These are phyloP conservation scores for Chytridium lagenaria DNA, from an alignment of 371 early-diverging fungal species.

Conservation along the genomic window DNA sequence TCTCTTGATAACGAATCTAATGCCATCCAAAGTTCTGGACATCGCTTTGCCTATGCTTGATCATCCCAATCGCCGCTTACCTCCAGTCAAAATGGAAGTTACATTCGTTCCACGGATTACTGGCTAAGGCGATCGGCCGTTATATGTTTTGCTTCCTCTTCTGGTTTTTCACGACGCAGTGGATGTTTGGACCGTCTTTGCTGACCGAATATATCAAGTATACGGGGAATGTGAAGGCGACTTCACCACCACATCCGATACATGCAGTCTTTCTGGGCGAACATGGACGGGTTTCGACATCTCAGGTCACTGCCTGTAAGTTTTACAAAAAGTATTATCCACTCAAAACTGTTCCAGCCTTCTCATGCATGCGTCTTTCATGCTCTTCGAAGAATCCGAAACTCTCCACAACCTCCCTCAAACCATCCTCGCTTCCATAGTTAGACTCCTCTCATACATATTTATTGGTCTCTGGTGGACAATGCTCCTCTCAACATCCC, in stretches of 20 bases:
- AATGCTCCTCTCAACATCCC: constrained; percentile 78
- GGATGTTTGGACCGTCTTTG: constrained; percentile 81
- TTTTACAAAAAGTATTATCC: neutral
- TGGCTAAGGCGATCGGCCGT: constrained; percentile 44
- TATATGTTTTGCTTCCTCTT: constrained; percentile 75
- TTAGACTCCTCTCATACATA: constrained; percentile 13
- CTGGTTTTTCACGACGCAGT: constrained; percentile 84
- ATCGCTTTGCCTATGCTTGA: constrained; percentile 18
- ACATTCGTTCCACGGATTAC: constrained; percentile 24
- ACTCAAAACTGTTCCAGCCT: constrained; percentile 42
- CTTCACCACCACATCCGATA: constrained; percentile 21
- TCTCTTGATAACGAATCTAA: neutral
- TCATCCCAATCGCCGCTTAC: constrained; percentile 13
- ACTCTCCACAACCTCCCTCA: constrained; percentile 21
- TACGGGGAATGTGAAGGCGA: constrained; percentile 71
- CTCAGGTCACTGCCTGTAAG: constrained; percentile 84
- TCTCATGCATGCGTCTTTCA: constrained; percentile 80
- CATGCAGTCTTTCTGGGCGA: constrained; percentile 73
- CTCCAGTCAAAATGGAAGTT: neutral
- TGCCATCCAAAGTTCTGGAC: constrained; percentile 45
- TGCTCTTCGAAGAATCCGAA: constrained; percentile 76
- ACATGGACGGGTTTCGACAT: constrained; percentile 74
- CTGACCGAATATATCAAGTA: constrained; percentile 74
- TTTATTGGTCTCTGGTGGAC: constrained; percentile 68
- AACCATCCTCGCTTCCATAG: neutral